Evolutionary conservation across 179 eudicot genomes (phyloP).

Genomic region (Beta macrorhiza): DNA sequence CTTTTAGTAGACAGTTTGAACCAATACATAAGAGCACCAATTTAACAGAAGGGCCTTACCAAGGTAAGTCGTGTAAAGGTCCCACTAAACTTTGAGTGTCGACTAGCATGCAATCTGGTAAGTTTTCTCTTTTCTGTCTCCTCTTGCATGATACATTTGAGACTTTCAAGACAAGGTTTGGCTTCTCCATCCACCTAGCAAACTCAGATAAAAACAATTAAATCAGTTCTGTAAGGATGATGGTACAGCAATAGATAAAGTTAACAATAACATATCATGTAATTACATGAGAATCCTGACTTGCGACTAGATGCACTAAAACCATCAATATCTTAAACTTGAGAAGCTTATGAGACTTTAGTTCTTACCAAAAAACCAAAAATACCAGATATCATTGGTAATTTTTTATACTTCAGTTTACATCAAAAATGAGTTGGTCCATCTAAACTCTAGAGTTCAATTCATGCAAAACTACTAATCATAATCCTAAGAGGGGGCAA

Average conservation of each 20-base stretch:
- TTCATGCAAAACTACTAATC: not conserved
- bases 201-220: constrained; percentile 19
- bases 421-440: not conserved
- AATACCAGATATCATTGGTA: not conserved
- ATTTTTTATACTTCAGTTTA: not conserved
- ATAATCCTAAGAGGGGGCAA: not conserved
- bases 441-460: not conserved
- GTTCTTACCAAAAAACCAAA: not conserved
- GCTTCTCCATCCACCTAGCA: constrained; percentile 56
- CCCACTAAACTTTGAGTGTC: constrained; percentile 77
- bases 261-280: not conserved
- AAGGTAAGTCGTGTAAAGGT: constrained; percentile 72
- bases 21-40: not conserved
- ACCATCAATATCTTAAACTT: not conserved
- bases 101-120: constrained; percentile 47
- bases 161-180: constrained; percentile 56
- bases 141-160: constrained; percentile 70
- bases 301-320: constrained; percentile 1
- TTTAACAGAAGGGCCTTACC: constrained; percentile 46
- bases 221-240: not conserved
- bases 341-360: not conserved
- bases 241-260: not conserved
- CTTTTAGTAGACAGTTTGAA: constrained; percentile 15
- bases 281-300: constrained; percentile 5
- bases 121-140: constrained; percentile 69